These are phyloP conservation scores for Acanthamoeba lenticulata DNA, from an alignment of 208 protist species.

Conservation along the genomic window DNA sequence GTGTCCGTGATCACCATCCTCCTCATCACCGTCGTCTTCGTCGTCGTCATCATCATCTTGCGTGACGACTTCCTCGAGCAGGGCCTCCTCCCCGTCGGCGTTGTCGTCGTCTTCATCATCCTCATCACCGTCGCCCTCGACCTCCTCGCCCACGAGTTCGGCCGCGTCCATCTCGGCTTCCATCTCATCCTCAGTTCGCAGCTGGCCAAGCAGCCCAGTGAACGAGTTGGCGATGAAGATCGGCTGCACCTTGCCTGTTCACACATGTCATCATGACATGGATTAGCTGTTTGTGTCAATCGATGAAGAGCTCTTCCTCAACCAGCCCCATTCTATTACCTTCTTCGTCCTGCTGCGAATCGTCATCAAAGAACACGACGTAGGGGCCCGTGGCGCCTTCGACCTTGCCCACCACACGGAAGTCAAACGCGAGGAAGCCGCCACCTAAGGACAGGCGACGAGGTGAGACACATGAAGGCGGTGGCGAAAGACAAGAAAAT, in stretches of 20 bases:
- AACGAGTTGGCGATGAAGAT: slow-evolving; percentile 2
- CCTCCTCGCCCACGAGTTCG: slow-evolving; percentile 5
- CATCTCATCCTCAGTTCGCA: background rate
- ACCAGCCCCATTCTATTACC: background rate
- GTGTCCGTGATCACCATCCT: too few relatives aligned
- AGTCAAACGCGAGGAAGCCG: background rate
- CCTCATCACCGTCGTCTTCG: background rate
- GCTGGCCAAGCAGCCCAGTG: background rate
- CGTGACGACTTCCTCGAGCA: background rate
- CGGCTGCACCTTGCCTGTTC: background rate
- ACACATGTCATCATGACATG: background rate
- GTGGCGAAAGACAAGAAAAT: too few relatives aligned
- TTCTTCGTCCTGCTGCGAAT: background rate
- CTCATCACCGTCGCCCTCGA: background rate
- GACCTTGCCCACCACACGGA: background rate
- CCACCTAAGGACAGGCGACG: background rate
- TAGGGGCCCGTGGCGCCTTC: background rate
- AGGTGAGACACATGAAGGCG: too few relatives aligned
- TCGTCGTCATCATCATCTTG: background rate
- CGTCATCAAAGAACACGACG: background rate
- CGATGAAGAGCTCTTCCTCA: too few relatives aligned
- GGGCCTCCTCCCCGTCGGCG: background rate
- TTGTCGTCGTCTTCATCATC: background rate
- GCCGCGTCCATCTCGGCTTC: slow-evolving; percentile 1
- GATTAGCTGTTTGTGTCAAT: too few relatives aligned